Evolutionary conservation across 495 filamentous ascomycete genomes (phyloP).

Genomic region (Neurospora sp.): DNA sequence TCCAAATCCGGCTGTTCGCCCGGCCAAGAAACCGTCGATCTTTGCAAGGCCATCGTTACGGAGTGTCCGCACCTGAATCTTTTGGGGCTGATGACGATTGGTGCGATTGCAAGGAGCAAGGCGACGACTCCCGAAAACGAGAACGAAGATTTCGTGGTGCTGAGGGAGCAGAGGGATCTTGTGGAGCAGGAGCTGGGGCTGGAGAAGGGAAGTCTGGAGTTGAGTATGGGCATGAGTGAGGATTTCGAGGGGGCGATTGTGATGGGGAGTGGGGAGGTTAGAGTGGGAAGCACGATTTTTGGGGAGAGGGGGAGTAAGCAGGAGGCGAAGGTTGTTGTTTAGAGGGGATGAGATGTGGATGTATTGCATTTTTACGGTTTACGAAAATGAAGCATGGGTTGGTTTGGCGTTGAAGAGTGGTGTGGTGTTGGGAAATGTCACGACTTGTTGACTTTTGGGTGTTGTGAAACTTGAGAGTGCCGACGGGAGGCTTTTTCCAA

Average conservation of each 20-base stretch:
- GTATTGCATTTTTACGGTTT: background rate
- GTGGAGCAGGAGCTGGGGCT: slow-evolving; percentile 38
- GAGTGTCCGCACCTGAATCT: slow-evolving; percentile 64
- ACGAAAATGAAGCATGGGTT: background rate
- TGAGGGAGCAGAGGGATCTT: slow-evolving; percentile 60
- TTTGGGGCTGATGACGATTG: slow-evolving; percentile 92
- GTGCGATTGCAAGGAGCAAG: slow-evolving; percentile 74
- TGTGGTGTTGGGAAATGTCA: too few relatives aligned
- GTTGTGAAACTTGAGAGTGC: too few relatives aligned
- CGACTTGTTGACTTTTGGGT: too few relatives aligned
- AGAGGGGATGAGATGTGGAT: background rate
- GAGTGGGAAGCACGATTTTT: slow-evolving; percentile 92
- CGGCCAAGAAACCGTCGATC: slow-evolving; percentile 38
- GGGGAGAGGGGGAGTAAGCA: slow-evolving; percentile 65
- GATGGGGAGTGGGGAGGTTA: slow-evolving; percentile 81
- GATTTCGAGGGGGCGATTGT: slow-evolving; percentile 87
- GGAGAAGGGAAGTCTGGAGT: slow-evolving; percentile 32
- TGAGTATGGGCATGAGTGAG: slow-evolving; percentile 77
- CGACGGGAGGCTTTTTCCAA: too few relatives aligned
- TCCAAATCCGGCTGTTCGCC: slow-evolving; percentile 76
- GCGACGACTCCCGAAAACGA: slow-evolving; percentile 60
- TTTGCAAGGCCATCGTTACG: slow-evolving; percentile 58
- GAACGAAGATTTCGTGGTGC: slow-evolving; percentile 77
- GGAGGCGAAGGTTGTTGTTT: slow-evolving; percentile 52
- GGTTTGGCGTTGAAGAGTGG: background rate